These are phyloP conservation scores for Camelina neglecta DNA, from an alignment of 345 rosid genomes.

Conservation along the genomic window DNA sequence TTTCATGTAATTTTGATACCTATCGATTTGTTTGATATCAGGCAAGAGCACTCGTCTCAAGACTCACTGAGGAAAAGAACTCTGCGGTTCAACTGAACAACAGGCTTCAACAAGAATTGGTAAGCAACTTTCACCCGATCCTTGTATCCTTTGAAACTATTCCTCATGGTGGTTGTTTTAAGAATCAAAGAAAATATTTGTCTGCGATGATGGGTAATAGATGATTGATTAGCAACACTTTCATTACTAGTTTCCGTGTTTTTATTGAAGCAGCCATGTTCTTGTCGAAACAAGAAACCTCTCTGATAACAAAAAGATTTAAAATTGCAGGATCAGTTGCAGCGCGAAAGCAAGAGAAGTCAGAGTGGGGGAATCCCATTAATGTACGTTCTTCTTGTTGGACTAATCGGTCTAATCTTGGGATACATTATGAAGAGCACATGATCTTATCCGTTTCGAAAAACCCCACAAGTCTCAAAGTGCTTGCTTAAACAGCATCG, in stretches of 20 bases:
- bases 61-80: slow-evolving; percentile 65
- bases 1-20: slow-evolving; percentile 1
- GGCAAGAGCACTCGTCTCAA: slow-evolving; percentile 58
- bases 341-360: slow-evolving; percentile 53
- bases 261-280: background rate
- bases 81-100: slow-evolving; percentile 53
- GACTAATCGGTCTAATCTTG: slow-evolving; percentile 68
- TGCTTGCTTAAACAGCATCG: slow-evolving; percentile 6
- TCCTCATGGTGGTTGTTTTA: background rate
- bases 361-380: slow-evolving; percentile 53
- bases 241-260: background rate
- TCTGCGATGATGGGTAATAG: background rate
- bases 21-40: slow-evolving; percentile 43
- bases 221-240: background rate
- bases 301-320: slow-evolving; percentile 2
- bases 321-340: slow-evolving; percentile 64
- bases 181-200: background rate
- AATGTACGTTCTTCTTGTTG: slow-evolving; percentile 63
- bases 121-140: slow-evolving; percentile 38
- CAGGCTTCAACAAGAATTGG: slow-evolving; percentile 73
- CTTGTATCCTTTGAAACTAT: background rate
- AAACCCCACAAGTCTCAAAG: slow-evolving; percentile 10
- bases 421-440: slow-evolving; percentile 75
- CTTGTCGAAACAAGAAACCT: slow-evolving; percentile 15
- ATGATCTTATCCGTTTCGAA: slow-evolving; percentile 38